Evolutionary conservation across 495 filamentous ascomycete genomes (phyloP).

Genomic region (Penicillium silybi): DNA sequence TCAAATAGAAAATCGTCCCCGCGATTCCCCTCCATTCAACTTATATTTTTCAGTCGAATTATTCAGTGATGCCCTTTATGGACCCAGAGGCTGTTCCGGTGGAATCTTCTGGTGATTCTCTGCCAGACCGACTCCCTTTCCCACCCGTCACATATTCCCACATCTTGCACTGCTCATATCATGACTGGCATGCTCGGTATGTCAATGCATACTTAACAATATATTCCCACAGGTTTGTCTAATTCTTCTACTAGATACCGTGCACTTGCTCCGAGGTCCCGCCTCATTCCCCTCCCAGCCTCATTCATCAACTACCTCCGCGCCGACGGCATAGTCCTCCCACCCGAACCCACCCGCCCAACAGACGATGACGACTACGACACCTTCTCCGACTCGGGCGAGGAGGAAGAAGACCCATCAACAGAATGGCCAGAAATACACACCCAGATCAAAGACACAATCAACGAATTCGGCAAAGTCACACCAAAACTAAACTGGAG

Average conservation of each 20-base stretch:
- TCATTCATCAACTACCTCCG: conserved; percentile 83
- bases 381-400: conserved; percentile 38
- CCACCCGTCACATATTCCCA: conserved; percentile 78
- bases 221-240: neutral
- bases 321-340: conserved; percentile 88
- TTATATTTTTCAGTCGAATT: neutral
- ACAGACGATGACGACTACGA: conserved; percentile 36
- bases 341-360: conserved; percentile 42
- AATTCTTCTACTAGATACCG: conserved; percentile 58
- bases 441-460: conserved; percentile 65
- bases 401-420: conserved; percentile 54
- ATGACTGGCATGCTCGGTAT: conserved; percentile 75
- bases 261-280: conserved; percentile 73
- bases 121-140: conserved; percentile 58
- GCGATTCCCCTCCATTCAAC: conserved; percentile 9
- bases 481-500: conserved; percentile 97
- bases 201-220: neutral
- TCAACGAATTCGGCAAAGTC: conserved; percentile 74
- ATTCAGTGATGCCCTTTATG: conserved; percentile 30
- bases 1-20: conserved; percentile 23
- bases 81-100: conserved; percentile 20
- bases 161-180: conserved; percentile 91
- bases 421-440: conserved; percentile 68
- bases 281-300: conserved; percentile 68
- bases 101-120: conserved; percentile 15